Conservation (phyloP, 768 basidiomycete species). For the Psilocybe cubensis region DNA sequence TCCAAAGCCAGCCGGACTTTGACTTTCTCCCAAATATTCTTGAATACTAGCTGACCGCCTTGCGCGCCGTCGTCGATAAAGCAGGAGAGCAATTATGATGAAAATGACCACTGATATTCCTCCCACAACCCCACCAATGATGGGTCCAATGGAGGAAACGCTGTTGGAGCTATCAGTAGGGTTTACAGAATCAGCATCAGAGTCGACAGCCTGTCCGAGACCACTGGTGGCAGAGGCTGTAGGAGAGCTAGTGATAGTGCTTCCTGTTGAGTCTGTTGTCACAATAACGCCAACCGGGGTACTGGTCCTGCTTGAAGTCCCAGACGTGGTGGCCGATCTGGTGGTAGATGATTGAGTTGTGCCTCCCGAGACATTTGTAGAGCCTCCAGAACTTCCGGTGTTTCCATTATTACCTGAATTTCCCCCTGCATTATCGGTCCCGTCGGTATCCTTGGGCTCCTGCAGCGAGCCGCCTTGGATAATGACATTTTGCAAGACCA, state of each 20-base stretch:
- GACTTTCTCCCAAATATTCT: not conserved
- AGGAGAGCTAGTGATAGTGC: not conserved
- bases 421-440: not conserved
- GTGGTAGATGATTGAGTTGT: not conserved
- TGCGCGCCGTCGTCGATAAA: not conserved
- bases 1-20: not conserved
- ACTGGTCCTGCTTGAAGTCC: too few relatives aligned
- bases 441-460: not conserved
- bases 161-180: not conserved
- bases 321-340: not conserved
- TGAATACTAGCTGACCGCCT: not conserved
- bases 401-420: not conserved
- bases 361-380: not conserved
- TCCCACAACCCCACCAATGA: slow-evolving; percentile 1
- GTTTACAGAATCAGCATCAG: not conserved
- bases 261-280: not conserved
- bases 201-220: not conserved
- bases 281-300: not conserved
- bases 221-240: too few relatives aligned
- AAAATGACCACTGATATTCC: not conserved
- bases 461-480: slow-evolving; percentile 1
- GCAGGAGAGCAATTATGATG: not conserved
- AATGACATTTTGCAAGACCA: not conserved
- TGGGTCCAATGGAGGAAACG: not conserved
- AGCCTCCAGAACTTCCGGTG: not conserved